A percentile compares a stretch with the other conserved stretches of the same genome.
These are phyloP conservation scores for Syncephalastrum racemosum DNA, from an alignment of 371 early-diverging fungal genomes.

Conservation along the genomic window DNA sequence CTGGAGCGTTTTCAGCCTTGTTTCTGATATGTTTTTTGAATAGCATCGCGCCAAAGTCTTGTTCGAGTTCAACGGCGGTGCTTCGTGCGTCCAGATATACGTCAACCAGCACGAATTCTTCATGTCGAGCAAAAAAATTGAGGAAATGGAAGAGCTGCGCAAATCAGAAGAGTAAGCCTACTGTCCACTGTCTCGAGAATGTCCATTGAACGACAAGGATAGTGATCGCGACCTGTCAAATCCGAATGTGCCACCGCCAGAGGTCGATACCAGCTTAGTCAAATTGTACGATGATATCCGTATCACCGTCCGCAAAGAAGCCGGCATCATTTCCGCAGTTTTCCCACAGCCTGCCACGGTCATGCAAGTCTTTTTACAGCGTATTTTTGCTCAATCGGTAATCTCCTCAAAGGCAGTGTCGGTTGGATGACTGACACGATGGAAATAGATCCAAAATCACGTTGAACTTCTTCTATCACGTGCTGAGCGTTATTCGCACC, in stretches of 20 bases:
- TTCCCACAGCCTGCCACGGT: conserved; percentile 92
- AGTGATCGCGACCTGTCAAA: conserved; percentile 41
- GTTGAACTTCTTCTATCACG: conserved; percentile 75
- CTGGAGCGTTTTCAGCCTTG: neutral
- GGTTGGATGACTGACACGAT: neutral
- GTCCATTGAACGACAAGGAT: too few species aligned
- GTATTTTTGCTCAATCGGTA: conserved; percentile 95
- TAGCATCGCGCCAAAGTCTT: conserved; percentile 85
- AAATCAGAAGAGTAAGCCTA: conserved; percentile 46
- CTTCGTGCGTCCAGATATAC: conserved; percentile 90
- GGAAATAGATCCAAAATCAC: conserved; percentile 77
- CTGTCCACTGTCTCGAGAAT: too few species aligned
- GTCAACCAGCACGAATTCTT: conserved; percentile 97
- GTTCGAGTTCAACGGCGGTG: conserved; percentile 94
- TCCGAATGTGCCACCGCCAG: conserved; percentile 58
- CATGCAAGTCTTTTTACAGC: conserved; percentile 89
- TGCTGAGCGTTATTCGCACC: conserved; percentile 68
- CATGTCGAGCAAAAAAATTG: conserved; percentile 75
- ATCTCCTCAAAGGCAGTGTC: conserved; percentile 10
- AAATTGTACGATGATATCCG: conserved; percentile 83
- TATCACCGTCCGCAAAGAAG: conserved; percentile 81
- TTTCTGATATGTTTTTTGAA: neutral
- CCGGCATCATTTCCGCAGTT: conserved; percentile 84
- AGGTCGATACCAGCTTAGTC: conserved; percentile 75
- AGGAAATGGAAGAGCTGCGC: conserved; percentile 49